Evolutionary conservation across 108 stramenopile genomes (phyloP).

Genomic region (Skeletonema potamos): DNA sequence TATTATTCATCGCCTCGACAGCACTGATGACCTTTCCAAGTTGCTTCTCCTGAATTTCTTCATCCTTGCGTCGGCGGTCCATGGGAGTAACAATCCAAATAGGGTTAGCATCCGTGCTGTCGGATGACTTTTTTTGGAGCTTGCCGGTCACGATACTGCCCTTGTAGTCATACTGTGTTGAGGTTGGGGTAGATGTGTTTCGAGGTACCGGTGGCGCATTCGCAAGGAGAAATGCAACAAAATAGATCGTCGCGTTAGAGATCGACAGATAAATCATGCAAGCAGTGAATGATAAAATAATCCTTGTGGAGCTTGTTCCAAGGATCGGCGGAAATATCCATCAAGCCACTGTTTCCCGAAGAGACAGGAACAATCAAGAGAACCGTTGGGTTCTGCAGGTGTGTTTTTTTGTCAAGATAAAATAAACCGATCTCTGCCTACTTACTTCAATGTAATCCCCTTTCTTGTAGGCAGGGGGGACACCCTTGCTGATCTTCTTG

Average conservation of each 20-base stretch:
- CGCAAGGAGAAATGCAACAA: background rate
- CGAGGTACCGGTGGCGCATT: too few species aligned
- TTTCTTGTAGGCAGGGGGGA: slow-evolving; percentile 30
- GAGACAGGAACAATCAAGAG: too few species aligned
- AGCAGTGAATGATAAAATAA: too few species aligned
- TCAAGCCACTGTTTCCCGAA: too few species aligned
- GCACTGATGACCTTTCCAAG: slow-evolving; percentile 25
- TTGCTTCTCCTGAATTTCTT: slow-evolving; percentile 30
- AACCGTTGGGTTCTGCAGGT: too few species aligned
- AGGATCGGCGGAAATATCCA: too few species aligned
- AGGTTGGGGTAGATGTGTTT: background rate
- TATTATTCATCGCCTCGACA: slow-evolving; percentile 20
- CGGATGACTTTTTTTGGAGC: slow-evolving; percentile 22
- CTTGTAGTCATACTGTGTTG: slow-evolving; percentile 37
- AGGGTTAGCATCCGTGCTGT: slow-evolving; percentile 14
- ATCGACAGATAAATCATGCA: too few species aligned
- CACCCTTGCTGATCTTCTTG: background rate
- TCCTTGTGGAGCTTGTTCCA: too few species aligned
- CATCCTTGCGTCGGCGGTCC: slow-evolving; percentile 39
- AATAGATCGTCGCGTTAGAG: too few species aligned
- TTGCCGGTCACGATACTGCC: slow-evolving; percentile 36
- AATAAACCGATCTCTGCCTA: too few species aligned
- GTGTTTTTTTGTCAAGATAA: too few species aligned
- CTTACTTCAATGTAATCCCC: slow-evolving; percentile 37
- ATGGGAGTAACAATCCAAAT: slow-evolving; percentile 38